Conservation (phyloP, 108 stramenopile genomes). For the Aurantiochytrium sp. region DNA sequence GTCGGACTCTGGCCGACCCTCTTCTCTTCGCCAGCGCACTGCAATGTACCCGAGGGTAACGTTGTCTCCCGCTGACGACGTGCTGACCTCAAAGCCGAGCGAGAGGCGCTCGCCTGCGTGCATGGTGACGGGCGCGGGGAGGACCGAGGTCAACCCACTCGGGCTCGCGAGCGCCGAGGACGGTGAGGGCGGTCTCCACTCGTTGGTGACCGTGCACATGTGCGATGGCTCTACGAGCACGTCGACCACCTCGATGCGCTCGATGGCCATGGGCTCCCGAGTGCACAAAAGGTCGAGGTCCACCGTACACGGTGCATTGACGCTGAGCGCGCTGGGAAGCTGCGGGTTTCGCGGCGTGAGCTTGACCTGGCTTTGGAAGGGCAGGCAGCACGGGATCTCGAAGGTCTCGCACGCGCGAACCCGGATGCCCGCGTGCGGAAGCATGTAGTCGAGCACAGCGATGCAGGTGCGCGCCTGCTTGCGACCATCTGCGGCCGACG, state of each 20-base stretch:
- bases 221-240: neutral
- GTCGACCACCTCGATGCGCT: neutral
- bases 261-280: neutral
- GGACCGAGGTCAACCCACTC: neutral
- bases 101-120: neutral
- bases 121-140: neutral
- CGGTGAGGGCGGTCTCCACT: neutral
- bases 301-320: neutral
- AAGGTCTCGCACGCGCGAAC: neutral
- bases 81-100: neutral
- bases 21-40: neutral
- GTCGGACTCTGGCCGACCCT: neutral
- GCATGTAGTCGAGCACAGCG: neutral
- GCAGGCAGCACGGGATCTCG: conserved; percentile 20
- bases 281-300: neutral
- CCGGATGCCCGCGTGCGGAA: neutral
- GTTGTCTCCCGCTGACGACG: neutral
- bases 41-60: neutral
- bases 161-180: neutral
- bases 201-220: neutral
- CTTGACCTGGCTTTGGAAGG: neutral
- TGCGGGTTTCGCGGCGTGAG: neutral
- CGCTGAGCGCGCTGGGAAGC: neutral
- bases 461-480: neutral
- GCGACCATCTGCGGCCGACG: neutral